phyloP scores from a whole-genome alignment of 208 protist genomes.

The Phytomonas sp. region DNA sequence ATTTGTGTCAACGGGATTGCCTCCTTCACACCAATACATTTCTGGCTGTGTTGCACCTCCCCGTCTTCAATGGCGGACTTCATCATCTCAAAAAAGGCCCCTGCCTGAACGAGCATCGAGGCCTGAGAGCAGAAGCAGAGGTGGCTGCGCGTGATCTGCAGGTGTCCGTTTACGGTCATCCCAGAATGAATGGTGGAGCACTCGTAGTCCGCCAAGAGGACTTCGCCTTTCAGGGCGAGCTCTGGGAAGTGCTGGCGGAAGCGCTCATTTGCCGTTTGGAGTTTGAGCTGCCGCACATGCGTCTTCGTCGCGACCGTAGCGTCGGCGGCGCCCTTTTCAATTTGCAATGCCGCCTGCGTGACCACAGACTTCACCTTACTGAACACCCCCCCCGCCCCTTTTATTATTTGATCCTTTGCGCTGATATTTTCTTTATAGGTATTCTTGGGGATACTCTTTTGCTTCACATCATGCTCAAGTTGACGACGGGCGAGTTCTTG shows the following conservation, averaged over 20 bases:
- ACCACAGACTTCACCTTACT: conserved; percentile 20
- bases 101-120: conserved; percentile 17
- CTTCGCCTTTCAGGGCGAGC: conserved; percentile 40
- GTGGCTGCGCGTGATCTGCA: conserved; percentile 57
- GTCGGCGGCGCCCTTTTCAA: conserved; percentile 47
- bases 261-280: conserved; percentile 41
- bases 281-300: conserved; percentile 49
- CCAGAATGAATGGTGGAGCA: conserved; percentile 57
- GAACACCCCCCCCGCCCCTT: conserved; percentile 19
- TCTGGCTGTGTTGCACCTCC: background rate
- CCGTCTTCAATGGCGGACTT: background rate
- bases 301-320: conserved; percentile 35
- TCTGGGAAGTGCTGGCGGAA: conserved; percentile 55
- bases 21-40: conserved; percentile 30
- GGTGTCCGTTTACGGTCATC: conserved; percentile 25
- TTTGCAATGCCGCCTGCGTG: conserved; percentile 22
- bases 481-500: conserved; percentile 21
- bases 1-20: conserved; percentile 48
- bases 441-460: background rate
- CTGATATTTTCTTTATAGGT: conserved; percentile 10
- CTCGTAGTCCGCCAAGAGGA: conserved; percentile 55
- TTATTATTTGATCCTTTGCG: conserved; percentile 14
- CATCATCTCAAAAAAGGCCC: conserved; percentile 5
- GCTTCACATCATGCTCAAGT: conserved; percentile 9
- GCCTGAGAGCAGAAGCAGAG: conserved; percentile 56